Evolutionary conservation across 2,329 filamentous ascomycete genomes (phyloP), one percentile per base, ranked within the genome.

Genomic region (Cladosporium oxysporum): DNA sequence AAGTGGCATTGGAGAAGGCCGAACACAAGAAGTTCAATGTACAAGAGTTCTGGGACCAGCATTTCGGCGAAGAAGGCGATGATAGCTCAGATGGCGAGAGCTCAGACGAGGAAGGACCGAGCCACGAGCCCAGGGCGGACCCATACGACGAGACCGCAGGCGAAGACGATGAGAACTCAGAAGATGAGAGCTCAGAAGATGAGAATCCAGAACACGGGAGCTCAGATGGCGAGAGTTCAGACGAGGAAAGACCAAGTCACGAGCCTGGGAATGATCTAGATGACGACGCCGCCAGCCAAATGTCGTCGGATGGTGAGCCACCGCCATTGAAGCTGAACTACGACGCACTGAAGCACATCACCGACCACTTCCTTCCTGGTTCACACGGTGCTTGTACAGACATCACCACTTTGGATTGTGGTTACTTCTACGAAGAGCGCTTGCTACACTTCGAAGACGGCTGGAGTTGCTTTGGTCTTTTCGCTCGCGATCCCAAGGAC

Each of bases 331-430:
- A 53, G 26, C n/a, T 70, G 62, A 68, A 70, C 28, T 53, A 65
- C 64, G 68, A 68, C 14, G 68, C 69, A 3, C 53, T 71, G 5
- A 63, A 64, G 47, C 67, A 69, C 47, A 57, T 67, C 31, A 67
- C 68, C 10, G 60, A 35, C 0, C 61, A 65, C 62, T 66, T 60
- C 28, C 31, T 58, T 58, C 29, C 53, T 1, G 67, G 62, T 28
- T 47, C 21, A 37, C 67, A 68, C 58, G 68, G 68, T 0, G 33
- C 31, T 5, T 70, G 66, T 26, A 59, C 57, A 35, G 18, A 62
- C 1, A 44, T 68, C 35, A 37, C 26, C 2, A 28, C 21, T 6
- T 37, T 26, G 23, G 16, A 52, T 16, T 11, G 57, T 3, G 67
- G 68, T 18, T 26, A 21, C 1, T 66, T 37, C 23, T 61, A 69